Evolutionary conservation across 2,329 filamentous ascomycete genomes (phyloP).

Genomic region (Aspergillus versicolor): DNA sequence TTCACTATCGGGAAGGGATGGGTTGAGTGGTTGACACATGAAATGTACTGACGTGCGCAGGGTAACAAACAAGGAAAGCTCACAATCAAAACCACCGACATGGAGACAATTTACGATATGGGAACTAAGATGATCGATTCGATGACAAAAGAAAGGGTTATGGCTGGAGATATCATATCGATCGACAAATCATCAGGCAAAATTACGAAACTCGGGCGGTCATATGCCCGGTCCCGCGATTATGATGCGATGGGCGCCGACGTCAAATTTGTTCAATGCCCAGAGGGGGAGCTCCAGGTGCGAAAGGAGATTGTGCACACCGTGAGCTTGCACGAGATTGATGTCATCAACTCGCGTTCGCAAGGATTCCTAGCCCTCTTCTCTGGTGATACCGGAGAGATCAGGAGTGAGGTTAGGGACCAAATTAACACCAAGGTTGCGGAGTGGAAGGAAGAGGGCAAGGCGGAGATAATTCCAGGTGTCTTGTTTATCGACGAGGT

Average conservation of each 20-base stretch:
- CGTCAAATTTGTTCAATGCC: conserved; percentile 96
- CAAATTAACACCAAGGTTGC: conserved; percentile 99
- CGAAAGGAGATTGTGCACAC: conserved; percentile 97
- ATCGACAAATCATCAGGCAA: conserved; percentile 98
- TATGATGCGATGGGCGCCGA: conserved; percentile 99
- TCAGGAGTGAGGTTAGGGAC: conserved; percentile 92
- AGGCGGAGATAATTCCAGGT: conserved; percentile 95
- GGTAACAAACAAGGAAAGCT: conserved; percentile 98
- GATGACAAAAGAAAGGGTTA: conserved; percentile 98
- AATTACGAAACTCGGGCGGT: conserved; percentile 94
- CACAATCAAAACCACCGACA: conserved; percentile 98
- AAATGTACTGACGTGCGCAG: conserved; percentile 33
- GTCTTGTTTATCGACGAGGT: conserved; percentile 99
- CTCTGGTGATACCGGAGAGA: conserved; percentile 96
- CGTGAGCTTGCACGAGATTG: conserved; percentile 95
- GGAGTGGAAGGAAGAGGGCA: conserved; percentile 99
- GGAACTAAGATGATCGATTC: conserved; percentile 99
- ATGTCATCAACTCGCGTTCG: conserved; percentile 98
- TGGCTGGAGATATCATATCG: conserved; percentile 96
- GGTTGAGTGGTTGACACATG: neutral
- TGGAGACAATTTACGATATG: conserved; percentile 99
- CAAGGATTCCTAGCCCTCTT: conserved; percentile 97
- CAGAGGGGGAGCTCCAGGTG: conserved; percentile 95
- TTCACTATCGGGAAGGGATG: neutral
- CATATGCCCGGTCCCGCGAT: conserved; percentile 90